Evolutionary conservation across 2,329 filamentous ascomycete genomes (phyloP).

Genomic region (Gliomastix tumulicola): DNA sequence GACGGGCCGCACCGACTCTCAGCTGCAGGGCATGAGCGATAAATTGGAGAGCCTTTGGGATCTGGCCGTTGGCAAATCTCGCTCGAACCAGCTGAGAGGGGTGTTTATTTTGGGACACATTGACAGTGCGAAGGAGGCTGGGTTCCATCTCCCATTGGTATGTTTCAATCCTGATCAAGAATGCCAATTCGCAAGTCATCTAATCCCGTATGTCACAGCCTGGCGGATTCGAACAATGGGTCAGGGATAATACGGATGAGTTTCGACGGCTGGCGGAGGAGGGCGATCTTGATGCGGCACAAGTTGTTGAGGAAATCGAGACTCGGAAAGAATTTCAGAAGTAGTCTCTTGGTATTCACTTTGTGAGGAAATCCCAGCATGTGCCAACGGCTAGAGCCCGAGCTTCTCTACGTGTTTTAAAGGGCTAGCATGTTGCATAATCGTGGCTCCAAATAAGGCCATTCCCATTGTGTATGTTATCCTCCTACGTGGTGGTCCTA

Average conservation of each 20-base stretch:
- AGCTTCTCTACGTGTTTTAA: too few species aligned
- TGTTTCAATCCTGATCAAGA: background rate
- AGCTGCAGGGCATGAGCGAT: background rate
- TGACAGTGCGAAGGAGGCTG: background rate
- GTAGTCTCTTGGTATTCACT: too few species aligned
- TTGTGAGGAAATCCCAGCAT: too few species aligned
- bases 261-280: background rate
- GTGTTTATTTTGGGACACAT: background rate
- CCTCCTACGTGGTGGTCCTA: too few species aligned
- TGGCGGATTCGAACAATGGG: background rate
- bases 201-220: background rate
- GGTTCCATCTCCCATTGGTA: background rate
- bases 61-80: background rate
- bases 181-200: background rate
- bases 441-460: too few species aligned
- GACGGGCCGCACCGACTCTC: background rate
- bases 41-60: background rate
- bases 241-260: background rate
- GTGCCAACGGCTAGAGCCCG: too few species aligned
- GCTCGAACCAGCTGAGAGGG: background rate
- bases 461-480: too few species aligned
- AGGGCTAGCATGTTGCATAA: too few species aligned
- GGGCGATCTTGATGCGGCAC: background rate
- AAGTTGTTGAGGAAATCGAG: background rate
- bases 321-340: background rate